A percentile compares a stretch with the other conserved stretches of the same genome.
phyloP scores from a whole-genome alignment of 176 grass and related monocot species.

The Carex kokanica region DNA sequence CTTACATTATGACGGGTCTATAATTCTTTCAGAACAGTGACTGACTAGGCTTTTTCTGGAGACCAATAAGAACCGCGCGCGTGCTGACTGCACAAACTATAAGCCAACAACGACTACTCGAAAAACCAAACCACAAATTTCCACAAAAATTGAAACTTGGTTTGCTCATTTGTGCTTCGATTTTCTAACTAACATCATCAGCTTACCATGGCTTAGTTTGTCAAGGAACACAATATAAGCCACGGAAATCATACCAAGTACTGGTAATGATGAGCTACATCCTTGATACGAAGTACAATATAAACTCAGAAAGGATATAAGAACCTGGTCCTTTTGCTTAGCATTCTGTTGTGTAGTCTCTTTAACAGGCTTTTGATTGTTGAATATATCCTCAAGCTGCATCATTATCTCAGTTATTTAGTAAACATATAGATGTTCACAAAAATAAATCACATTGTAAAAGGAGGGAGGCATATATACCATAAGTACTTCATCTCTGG shows the following conservation, averaged over 20 bases:
- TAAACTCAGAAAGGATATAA: neutral
- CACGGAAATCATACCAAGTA: neutral
- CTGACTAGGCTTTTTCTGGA: neutral
- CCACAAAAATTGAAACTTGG: neutral
- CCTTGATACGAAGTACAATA: neutral
- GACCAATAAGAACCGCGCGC: too few relatives aligned
- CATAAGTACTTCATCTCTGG: neutral
- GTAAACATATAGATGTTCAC: neutral
- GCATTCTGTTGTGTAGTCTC: slow-evolving; percentile 29
- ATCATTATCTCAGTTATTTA: slow-evolving; percentile 26
- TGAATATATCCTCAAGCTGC: slow-evolving; percentile 27
- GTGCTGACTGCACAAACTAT: too few relatives aligned
- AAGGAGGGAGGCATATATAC: neutral
- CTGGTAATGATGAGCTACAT: neutral
- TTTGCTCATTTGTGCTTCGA: neutral
- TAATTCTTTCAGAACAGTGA: slow-evolving; percentile 1
- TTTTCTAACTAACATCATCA: slow-evolving; percentile 1
- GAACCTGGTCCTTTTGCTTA: slow-evolving; percentile 48
- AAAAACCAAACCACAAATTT: neutral
- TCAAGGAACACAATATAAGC: neutral
- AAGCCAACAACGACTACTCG: neutral
- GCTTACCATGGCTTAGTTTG: neutral
- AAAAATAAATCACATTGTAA: slow-evolving; percentile 1
- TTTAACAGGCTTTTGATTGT: slow-evolving; percentile 29
- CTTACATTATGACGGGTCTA: neutral